phyloP scores from a whole-genome alignment of 768 basidiomycete genomes.

The Leccinum disarticulatum region DNA sequence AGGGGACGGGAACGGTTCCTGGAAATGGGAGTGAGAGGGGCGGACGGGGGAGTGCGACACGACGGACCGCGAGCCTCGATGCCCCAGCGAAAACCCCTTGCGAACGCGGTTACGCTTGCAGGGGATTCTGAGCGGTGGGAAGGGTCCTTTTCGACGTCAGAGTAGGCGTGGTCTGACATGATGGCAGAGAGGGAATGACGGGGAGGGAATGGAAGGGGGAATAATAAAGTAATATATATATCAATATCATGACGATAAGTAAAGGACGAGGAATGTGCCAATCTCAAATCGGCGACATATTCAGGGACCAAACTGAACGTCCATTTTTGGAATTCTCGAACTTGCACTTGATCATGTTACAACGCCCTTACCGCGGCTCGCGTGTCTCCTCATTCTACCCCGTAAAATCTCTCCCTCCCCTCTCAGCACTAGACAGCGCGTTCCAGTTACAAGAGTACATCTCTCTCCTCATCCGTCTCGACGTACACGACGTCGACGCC shows the following conservation, averaged over 20 bases:
- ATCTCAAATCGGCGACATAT: not conserved
- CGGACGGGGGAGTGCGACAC: rapidly evolving
- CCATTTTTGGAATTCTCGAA: too few relatives aligned
- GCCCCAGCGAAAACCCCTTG: slow-evolving; percentile 31
- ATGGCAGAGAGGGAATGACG: slow-evolving; percentile 11
- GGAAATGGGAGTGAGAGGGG: not conserved
- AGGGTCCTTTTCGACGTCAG: slow-evolving; percentile 32
- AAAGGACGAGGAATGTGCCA: not conserved
- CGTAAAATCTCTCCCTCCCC: slow-evolving; percentile 64
- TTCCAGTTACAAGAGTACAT: slow-evolving; percentile 97
- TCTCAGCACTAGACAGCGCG: slow-evolving; percentile 80
- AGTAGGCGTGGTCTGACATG: slow-evolving; percentile 28
- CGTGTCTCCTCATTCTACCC: slow-evolving; percentile 81
- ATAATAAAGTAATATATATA: not conserved
- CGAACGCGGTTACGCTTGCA: slow-evolving; percentile 1
- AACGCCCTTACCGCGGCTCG: slow-evolving; percentile 73
- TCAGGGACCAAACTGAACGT: not conserved
- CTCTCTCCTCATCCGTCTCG: slow-evolving; percentile 76
- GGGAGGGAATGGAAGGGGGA: not conserved
- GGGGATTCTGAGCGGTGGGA: slow-evolving; percentile 13
- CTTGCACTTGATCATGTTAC: not conserved
- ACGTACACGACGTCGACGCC: slow-evolving; percentile 85
- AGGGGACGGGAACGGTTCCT: slow-evolving; percentile 55
- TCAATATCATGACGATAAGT: not conserved
- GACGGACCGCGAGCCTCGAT: slow-evolving; percentile 31